Conservation (phyloP, 2,329 filamentous ascomycete genomes). For the Pseudogymnoascus destructans region DNA sequence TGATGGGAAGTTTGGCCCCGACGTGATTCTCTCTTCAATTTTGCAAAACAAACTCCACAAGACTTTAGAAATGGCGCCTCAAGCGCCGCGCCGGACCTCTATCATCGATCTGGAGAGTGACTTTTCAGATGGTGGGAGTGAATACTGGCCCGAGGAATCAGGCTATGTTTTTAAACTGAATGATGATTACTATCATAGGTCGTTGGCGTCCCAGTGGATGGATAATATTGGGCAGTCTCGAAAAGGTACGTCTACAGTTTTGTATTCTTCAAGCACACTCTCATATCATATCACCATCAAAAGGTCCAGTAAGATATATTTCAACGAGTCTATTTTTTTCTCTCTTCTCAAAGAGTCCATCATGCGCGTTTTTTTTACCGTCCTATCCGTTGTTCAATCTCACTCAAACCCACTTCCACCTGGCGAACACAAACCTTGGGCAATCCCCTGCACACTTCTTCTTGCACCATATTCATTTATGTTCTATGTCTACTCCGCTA, state of each 20-base stretch:
- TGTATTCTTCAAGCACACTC: neutral
- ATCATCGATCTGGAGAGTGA: neutral
- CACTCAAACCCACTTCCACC: neutral
- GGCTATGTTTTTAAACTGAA: neutral
- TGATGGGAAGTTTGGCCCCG: neutral
- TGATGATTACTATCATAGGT: constrained; percentile 4
- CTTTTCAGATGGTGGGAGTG: neutral
- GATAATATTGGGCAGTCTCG: neutral
- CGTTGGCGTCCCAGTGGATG: neutral
- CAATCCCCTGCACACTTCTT: neutral
- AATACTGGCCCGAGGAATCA: neutral
- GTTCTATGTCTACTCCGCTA: neutral
- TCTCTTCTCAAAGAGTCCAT: neutral
- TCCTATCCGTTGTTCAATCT: neutral
- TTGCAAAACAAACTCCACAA: neutral
- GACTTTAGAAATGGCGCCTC: neutral
- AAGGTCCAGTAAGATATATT: neutral
- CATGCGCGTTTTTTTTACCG: neutral
- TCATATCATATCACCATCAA: neutral
- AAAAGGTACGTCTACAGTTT: neutral
- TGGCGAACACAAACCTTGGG: neutral
- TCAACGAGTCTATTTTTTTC: neutral
- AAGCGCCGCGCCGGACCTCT: neutral
- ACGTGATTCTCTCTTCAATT: neutral
- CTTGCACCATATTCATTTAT: neutral